Percentiles rank a stretch among this genome's conserved stretches.
phyloP scores from a whole-genome alignment of 2,329 filamentous ascomycete species.

The Epichloe amarillans region DNA sequence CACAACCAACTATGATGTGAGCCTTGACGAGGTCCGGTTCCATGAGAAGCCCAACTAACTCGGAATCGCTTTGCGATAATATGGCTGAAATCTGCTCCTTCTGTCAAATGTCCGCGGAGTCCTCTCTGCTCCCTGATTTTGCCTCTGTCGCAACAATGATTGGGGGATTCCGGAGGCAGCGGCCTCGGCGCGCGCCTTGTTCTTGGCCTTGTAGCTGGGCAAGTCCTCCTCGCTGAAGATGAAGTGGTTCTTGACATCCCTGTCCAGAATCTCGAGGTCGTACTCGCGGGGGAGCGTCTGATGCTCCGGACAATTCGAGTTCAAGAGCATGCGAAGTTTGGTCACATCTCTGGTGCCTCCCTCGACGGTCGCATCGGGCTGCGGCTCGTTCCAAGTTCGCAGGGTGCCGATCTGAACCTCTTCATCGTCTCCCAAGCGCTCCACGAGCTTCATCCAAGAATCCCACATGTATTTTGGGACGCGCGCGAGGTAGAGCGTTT shows the following conservation, averaged over 20 bases:
- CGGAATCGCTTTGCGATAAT: slow-evolving; percentile 58
- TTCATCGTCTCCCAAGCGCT: slow-evolving; percentile 61
- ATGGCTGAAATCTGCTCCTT: slow-evolving; percentile 39
- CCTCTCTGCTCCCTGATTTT: slow-evolving; percentile 6
- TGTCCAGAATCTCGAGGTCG: slow-evolving; percentile 54
- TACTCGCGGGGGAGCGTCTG: slow-evolving; percentile 80
- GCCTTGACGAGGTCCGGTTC: neutral
- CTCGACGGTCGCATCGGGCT: slow-evolving; percentile 38
- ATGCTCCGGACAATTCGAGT: slow-evolving; percentile 51
- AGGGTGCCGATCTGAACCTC: slow-evolving; percentile 73
- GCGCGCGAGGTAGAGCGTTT: slow-evolving; percentile 56
- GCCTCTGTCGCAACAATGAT: slow-evolving; percentile 35
- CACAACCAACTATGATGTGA: neutral
- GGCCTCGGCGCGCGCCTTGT: slow-evolving; percentile 41
- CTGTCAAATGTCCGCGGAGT: slow-evolving; percentile 33
- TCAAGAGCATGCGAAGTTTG: slow-evolving; percentile 50
- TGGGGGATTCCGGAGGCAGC: slow-evolving; percentile 45
- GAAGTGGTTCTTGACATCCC: slow-evolving; percentile 68
- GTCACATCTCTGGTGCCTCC: slow-evolving; percentile 18
- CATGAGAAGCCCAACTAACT: slow-evolving; percentile 35
- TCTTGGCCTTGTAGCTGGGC: slow-evolving; percentile 36
- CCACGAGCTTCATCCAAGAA: slow-evolving; percentile 45
- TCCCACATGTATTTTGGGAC: slow-evolving; percentile 73
- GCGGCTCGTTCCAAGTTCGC: slow-evolving; percentile 40
- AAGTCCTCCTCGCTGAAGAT: slow-evolving; percentile 91